Base-by-base conservation (phyloP, 1,284 basidiomycete species). In the Cronartium quercuum region DNA sequence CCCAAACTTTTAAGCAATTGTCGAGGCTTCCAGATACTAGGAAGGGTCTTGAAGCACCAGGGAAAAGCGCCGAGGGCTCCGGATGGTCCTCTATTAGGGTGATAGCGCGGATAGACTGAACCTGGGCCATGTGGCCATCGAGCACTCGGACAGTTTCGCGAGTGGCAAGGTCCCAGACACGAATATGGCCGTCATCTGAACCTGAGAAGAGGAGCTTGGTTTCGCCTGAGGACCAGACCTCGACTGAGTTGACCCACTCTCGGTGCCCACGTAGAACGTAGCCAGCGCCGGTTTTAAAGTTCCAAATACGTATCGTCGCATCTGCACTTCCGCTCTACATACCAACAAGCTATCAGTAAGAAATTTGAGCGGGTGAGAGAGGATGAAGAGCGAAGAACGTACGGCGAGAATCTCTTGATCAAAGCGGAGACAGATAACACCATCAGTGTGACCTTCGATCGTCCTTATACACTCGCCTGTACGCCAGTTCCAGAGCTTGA, bases 401-500 rank as follows among this genome's bases (percentile, higher is more conserved):
- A 68, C 66, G 6, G 93, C 95, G 13, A 99, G 86, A 15, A 98
- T 87, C 80, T 94, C 91, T 7, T 89, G 88, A 83, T 98, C 94
- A 81, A 93, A 98, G 80, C 94, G 88, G 70, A 98, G 86, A 79
- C 90, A 92, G 21, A 97, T 88, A 57, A 99, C 91, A 68, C 93
- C 94, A 71, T 92, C 93, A 7, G 90, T 89, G 81, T 99, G 95
- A 1, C 94, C 94, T 68, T 91, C 87, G 77, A 95, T 84, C 57
- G 91, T 90, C 73, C 91, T 85, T 76, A 95, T 88, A 80, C 94
- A 94, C 78, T 89, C 88, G 40, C 96, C 96, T 38, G 90, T 89
- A 75, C 95, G 86, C 96, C 96, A 99, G 81, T 98, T 91, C 95
- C 96, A 94, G 80, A 99, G 91, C 77, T 92, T 91, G 80, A 99